These are phyloP conservation scores for Scedosporium dehoogii DNA, from an alignment of 2,329 filamentous ascomycete genomes.

Conservation along the genomic window DNA sequence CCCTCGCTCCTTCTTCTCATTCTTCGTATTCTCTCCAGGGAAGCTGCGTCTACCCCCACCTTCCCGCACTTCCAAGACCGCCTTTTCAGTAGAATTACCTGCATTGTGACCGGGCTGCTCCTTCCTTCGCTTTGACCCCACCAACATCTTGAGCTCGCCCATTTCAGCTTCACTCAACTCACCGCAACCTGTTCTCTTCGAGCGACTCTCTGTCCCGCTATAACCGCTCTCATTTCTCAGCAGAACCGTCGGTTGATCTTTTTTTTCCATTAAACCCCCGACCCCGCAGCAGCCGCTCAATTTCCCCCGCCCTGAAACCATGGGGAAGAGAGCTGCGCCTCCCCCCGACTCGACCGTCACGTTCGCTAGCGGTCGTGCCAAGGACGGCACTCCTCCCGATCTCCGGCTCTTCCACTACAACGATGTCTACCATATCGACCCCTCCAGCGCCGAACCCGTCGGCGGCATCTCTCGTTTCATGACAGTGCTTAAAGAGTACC, in stretches of 20 bases:
- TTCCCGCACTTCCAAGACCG: no score
- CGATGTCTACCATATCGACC: conserved; percentile 85
- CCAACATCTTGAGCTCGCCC: no score
- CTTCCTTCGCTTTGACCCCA: no score
- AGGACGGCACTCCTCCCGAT: conserved; percentile 40
- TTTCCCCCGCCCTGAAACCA: background rate
- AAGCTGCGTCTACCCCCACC: no score
- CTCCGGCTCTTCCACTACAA: conserved; percentile 84
- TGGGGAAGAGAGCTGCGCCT: background rate
- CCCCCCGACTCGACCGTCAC: conserved; percentile 4
- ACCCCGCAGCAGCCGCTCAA: background rate
- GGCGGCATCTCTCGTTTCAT: conserved; percentile 78
- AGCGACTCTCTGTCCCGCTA: no score
- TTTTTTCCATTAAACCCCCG: background rate
- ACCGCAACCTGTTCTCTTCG: no score
- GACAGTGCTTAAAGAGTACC: conserved; percentile 67
- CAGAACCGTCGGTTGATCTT: no score
- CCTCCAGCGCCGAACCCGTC: conserved; percentile 65
- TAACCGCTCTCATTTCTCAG: no score
- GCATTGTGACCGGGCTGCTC: no score
- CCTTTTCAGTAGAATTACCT: no score
- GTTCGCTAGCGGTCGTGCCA: conserved; percentile 10
- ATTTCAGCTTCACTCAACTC: no score
- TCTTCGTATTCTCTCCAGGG: background rate
- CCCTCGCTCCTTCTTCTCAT: background rate